A percentile compares a stretch with the other conserved stretches of the same genome.
Conservation (phyloP, 2,329 filamentous ascomycete species). For the Fusarium marasasianum region DNA sequence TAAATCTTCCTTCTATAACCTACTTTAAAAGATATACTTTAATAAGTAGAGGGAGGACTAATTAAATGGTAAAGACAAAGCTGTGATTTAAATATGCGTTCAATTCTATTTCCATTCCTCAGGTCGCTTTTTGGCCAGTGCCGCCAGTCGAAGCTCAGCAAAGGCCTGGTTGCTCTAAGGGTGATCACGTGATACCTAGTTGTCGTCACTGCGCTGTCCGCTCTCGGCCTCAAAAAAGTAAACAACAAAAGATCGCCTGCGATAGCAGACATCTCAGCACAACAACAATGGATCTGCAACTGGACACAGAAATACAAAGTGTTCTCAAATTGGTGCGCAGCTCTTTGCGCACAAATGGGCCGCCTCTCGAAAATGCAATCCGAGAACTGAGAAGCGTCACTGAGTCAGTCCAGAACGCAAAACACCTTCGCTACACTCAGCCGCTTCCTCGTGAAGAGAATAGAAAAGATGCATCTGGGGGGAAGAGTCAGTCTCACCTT, state of each 20-base stretch:
- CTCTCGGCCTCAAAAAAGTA: not conserved
- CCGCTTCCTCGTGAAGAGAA: not conserved
- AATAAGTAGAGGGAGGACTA: too few species aligned
- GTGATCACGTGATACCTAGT: not conserved
- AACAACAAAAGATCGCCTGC: not conserved
- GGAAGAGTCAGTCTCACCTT: accelerated
- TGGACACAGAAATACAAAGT: not conserved
- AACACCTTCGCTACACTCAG: too few species aligned
- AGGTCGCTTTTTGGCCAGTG: not conserved
- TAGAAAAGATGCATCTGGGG: accelerated
- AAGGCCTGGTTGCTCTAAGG: not conserved
- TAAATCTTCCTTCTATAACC: too few species aligned
- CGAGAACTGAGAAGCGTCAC: not conserved
- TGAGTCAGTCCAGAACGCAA: not conserved
- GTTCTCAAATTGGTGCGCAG: not conserved
- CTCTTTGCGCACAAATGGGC: not conserved
- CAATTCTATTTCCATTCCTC: accelerated
- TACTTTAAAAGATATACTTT: too few species aligned
- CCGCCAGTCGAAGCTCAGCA: not conserved
- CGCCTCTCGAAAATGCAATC: not conserved
- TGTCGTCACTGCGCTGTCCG: accelerated
- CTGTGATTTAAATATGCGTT: accelerated
- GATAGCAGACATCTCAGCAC: too few species aligned
- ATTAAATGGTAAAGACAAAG: too few species aligned
- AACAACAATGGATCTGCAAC: not conserved